phyloP scores from a whole-genome alignment of 257 asterid genomes.

The Capsicum baccatum region DNA sequence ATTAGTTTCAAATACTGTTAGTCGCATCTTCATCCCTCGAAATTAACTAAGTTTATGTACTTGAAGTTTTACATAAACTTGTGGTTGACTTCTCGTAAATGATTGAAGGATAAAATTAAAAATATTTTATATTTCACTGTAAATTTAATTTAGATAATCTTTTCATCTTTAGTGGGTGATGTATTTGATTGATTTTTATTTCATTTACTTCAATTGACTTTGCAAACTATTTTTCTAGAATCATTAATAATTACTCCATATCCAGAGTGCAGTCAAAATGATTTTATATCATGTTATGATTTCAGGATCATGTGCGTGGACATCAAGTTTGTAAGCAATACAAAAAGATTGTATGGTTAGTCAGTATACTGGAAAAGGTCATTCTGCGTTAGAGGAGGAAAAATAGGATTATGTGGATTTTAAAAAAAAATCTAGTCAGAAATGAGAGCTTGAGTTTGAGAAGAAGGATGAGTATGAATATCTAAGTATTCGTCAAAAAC shows the following conservation, averaged over 20 bases:
- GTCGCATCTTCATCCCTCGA: neutral
- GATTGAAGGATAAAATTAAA: neutral
- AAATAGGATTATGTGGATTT: slow-evolving; percentile 40
- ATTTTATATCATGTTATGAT: slow-evolving; percentile 4
- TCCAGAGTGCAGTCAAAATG: slow-evolving; percentile 14
- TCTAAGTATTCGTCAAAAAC: slow-evolving; percentile 33
- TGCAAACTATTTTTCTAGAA: neutral
- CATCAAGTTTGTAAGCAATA: slow-evolving; percentile 40
- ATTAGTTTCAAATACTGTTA: neutral
- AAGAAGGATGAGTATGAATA: slow-evolving; percentile 40
- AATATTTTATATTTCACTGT: neutral
- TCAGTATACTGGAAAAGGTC: slow-evolving; percentile 41
- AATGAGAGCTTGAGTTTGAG: slow-evolving; percentile 22
- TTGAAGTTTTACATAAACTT: neutral
- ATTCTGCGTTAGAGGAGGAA: slow-evolving; percentile 47
- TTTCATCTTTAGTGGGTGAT: neutral
- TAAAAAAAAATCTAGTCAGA: slow-evolving; percentile 3
- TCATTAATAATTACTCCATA: slow-evolving; percentile 1
- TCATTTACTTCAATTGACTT: neutral
- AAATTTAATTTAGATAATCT: neutral
- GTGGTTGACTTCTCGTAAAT: slow-evolving; percentile 1
- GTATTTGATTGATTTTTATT: slow-evolving; percentile 5
- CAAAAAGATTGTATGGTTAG: slow-evolving; percentile 39
- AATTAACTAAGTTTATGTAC: neutral
- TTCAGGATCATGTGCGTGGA: slow-evolving; percentile 42